Evolutionary conservation across 345 rosid genomes (phyloP).

Genomic region (Gossypium herbaceum): DNA sequence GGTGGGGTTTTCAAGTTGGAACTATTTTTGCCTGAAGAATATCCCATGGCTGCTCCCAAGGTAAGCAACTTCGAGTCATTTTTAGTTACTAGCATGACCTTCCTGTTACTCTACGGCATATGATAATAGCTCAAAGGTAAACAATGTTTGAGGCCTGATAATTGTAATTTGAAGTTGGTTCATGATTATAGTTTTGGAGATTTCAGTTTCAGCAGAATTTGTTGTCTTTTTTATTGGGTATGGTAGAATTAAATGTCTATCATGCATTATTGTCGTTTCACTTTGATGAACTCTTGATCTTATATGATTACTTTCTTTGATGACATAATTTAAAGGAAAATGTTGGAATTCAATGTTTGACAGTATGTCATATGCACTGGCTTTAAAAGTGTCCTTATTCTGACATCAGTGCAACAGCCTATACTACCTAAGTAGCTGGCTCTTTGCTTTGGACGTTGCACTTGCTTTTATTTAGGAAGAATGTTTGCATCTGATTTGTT

Average conservation of each 20-base stretch:
- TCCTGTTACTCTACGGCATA: background rate
- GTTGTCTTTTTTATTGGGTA: background rate
- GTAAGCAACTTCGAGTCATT: constrained; percentile 31
- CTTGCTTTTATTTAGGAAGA: background rate
- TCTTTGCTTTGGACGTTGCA: background rate
- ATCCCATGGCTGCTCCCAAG: constrained; percentile 99
- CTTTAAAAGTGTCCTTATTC: background rate
- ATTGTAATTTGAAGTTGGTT: background rate
- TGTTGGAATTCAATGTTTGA: background rate
- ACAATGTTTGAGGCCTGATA: background rate
- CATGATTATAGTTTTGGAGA: background rate
- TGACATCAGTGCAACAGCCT: background rate
- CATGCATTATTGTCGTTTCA: background rate
- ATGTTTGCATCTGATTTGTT: background rate
- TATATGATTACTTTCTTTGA: background rate
- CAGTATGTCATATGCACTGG: background rate
- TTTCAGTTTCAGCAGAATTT: background rate
- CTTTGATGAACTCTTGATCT: background rate
- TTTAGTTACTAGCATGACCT: background rate
- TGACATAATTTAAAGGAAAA: background rate
- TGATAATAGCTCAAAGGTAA: background rate
- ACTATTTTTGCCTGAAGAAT: constrained; percentile 96
- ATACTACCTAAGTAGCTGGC: background rate
- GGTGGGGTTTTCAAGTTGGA: constrained; percentile 99
- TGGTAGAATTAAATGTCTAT: background rate